A percentile compares a stretch with the other conserved stretches of the same genome.
These are phyloP conservation scores for Fusarium tuaranense DNA, from an alignment of 2,329 filamentous ascomycete species.

Conservation along the genomic window DNA sequence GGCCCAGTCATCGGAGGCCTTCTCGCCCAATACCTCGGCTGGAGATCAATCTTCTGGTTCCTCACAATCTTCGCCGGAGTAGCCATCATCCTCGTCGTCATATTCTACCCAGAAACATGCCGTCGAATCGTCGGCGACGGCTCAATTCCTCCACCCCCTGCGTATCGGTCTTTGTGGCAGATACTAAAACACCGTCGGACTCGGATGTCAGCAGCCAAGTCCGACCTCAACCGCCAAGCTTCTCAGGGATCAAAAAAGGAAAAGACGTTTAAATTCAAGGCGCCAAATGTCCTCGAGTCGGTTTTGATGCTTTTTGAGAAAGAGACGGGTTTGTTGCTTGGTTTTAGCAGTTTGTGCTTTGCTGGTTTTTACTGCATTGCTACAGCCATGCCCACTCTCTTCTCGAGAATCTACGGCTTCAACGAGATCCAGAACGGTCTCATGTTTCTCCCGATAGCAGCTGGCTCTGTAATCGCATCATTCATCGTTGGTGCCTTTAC, in stretches of 20 bases:
- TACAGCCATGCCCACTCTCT: constrained; percentile 57
- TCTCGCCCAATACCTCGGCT: constrained; percentile 67
- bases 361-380: constrained; percentile 63
- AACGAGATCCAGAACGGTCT: constrained; percentile 66
- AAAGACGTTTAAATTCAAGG: constrained; percentile 51
- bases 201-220: not conserved
- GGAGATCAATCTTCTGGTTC: constrained; percentile 73
- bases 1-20: constrained; percentile 71
- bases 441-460: constrained; percentile 64
- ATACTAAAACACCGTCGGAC: constrained; percentile 38
- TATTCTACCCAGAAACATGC: constrained; percentile 68
- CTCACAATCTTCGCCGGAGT: constrained; percentile 60
- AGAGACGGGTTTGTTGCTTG: constrained; percentile 58
- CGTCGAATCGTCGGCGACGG: constrained; percentile 64
- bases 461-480: constrained; percentile 61
- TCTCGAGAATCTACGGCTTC: constrained; percentile 68
- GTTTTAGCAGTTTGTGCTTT: constrained; percentile 59
- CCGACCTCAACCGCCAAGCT: constrained; percentile 16
- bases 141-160: constrained; percentile 54
- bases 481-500: constrained; percentile 65
- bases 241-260: constrained; percentile 30
- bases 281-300: constrained; percentile 56
- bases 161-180: constrained; percentile 53
- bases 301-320: constrained; percentile 56
- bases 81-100: constrained; percentile 55